phyloP scores from a whole-genome alignment of 1,284 basidiomycete species.

The Limonomyces culmigenus region DNA sequence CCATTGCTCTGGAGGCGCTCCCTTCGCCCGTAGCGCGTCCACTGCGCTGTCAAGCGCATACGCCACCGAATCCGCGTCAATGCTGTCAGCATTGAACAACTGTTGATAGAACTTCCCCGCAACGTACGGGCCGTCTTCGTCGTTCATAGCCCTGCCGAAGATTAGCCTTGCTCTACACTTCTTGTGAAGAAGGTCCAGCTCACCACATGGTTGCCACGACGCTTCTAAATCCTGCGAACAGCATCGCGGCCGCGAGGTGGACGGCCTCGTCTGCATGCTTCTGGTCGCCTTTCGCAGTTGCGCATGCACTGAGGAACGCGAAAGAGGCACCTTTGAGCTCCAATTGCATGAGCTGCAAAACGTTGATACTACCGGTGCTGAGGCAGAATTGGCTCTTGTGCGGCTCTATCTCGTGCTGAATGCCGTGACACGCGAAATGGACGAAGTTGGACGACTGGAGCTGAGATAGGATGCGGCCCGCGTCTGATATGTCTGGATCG shows the following conservation, averaged over 20 bases:
- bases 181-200: neutral
- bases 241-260: slow-evolving; percentile 8
- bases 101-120: neutral
- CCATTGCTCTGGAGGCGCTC: neutral
- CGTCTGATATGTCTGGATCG: neutral
- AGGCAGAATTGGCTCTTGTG: slow-evolving; percentile 3
- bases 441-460: slow-evolving; percentile 1
- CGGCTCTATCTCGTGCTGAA: slow-evolving; percentile 4
- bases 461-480: neutral
- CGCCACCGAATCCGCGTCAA: neutral
- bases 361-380: slow-evolving; percentile 1
- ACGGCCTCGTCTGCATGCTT: slow-evolving; percentile 4
- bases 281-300: slow-evolving; percentile 6
- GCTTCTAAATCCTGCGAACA: slow-evolving; percentile 6
- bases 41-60: neutral
- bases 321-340: slow-evolving; percentile 4
- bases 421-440: slow-evolving; percentile 7
- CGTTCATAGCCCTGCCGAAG: neutral
- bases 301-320: slow-evolving; percentile 8
- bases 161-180: neutral
- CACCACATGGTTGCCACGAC: slow-evolving; percentile 8
- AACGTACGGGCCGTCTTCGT: neutral
- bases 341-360: slow-evolving; percentile 1
- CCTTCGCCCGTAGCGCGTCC: too few relatives aligned
- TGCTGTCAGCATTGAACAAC: neutral